Evolutionary conservation across 805 yeast genomes (phyloP), one percentile per base, ranked within the genome.

Genomic region (Ogataea nitratoaversa): DNA sequence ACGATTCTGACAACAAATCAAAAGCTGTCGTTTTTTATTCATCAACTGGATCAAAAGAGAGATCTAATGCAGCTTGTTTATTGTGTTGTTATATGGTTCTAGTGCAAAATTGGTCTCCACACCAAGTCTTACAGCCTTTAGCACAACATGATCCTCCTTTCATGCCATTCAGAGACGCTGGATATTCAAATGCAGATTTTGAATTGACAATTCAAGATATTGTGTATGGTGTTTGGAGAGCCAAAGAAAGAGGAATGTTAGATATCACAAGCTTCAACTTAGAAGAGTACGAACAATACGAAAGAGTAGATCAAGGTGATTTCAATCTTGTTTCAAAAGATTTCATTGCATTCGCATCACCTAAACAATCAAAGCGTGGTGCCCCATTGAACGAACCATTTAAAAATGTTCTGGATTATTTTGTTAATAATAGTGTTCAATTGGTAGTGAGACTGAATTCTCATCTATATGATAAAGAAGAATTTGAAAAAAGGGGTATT

Each of bases 101-200:
- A 40, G 91, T 93, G 14, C 99, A 93, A 60, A 82, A 88, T 12
- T 93, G 99, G 99, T 88, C 97, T 1, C 99, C 99, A 0, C 99
- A 93, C 63, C 93, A 93, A 62, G 99, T 90, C 0, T 66, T 93
- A 48, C 97, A 95, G 44, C 99, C 99, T 1, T 76, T 93, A 39
- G 79, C 93, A 1, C 98, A 93, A 62, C 78, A 82, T 5, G 89
- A 84, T 36, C 96, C 95, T 2, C 97, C 98, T 6, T 82, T 91
- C 49, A 90, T 85, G 84, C 84, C 90, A 1, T 93, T 90, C 65
- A 73, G 99, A 60, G 99, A 93, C 62, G 99, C 99, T 1, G 99
- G 99, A 2, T 93, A 93, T 63, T 86, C 96, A 2, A 82, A 82
- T 42, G 96, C 98, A 2, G 99, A 93, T 63, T 93, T 88, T 56